Evolutionary conservation across 306 rosid species (phyloP).

Genomic region (Styphnolobium japonicum): DNA sequence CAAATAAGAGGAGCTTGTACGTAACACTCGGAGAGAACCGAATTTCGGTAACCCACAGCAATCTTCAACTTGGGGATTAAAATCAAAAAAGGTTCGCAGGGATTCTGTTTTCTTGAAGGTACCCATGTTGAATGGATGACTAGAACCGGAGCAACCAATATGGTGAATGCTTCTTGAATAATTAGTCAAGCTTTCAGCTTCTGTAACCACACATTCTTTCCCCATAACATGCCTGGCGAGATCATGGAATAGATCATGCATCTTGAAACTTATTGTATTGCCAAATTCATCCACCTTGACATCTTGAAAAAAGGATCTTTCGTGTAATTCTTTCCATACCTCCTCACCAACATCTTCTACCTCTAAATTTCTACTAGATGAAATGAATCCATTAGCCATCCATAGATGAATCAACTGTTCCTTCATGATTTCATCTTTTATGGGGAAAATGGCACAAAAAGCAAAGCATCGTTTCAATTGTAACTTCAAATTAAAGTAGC

Average conservation of each 20-base stretch:
- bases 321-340: slow-evolving; percentile 7
- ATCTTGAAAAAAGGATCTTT: slow-evolving; percentile 20
- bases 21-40: neutral
- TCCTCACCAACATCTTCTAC: slow-evolving; percentile 16
- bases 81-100: neutral
- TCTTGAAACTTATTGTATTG: neutral
- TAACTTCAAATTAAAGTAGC: neutral
- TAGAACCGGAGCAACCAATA: neutral
- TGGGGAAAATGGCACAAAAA: slow-evolving; percentile 26
- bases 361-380: neutral
- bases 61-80: too few relatives aligned
- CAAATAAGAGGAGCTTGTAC: too few relatives aligned
- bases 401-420: neutral
- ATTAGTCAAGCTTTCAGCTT: neutral
- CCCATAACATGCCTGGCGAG: slow-evolving; percentile 2
- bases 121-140: too few relatives aligned
- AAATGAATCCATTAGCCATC: slow-evolving; percentile 27
- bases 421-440: neutral
- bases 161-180: neutral
- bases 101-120: neutral
- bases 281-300: neutral
- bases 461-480: neutral
- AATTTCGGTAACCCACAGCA: neutral
- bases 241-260: slow-evolving; percentile 24
- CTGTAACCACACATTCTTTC: neutral